A percentile compares a stretch with the other conserved stretches of the same genome.
Evolutionary conservation across 352 stramenopile genomes (phyloP).

Genomic region (Globisporangium lucens): DNA sequence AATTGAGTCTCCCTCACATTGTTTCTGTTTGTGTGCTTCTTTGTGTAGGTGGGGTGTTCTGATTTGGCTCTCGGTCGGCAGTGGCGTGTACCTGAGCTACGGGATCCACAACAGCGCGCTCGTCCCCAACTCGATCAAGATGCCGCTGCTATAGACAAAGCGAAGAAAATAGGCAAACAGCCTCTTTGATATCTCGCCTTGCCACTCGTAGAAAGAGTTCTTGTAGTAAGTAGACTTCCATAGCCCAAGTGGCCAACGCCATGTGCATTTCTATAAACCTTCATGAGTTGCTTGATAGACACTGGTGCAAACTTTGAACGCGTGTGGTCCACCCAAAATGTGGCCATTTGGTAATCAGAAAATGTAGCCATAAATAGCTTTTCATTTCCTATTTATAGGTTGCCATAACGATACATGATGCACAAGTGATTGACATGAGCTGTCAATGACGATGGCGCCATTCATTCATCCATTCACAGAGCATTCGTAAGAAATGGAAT

Average conservation of each 20-base stretch:
- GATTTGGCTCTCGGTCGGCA: slow-evolving; percentile 62
- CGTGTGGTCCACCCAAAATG: neutral
- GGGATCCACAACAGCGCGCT: slow-evolving; percentile 76
- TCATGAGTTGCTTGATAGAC: neutral
- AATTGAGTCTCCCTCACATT: neutral
- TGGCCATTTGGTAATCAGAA: neutral
- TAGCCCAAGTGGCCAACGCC: neutral
- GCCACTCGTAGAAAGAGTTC: neutral
- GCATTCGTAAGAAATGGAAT: neutral
- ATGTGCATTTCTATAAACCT: neutral
- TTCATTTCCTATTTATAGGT: neutral
- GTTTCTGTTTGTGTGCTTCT: neutral
- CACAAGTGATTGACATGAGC: neutral
- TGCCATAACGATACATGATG: neutral
- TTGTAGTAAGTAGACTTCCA: neutral
- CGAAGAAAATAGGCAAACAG: neutral
- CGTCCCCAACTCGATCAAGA: slow-evolving; percentile 19
- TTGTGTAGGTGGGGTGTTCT: slow-evolving; percentile 57
- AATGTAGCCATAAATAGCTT: slow-evolving; percentile 11
- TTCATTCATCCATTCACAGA: neutral
- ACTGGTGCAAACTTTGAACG: neutral
- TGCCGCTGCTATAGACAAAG: slow-evolving; percentile 20
- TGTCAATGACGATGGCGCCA: neutral
- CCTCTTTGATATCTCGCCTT: neutral
- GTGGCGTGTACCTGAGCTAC: slow-evolving; percentile 75